Evolutionary conservation across 2,329 filamentous ascomycete species (phyloP).

Genomic region (Xylariales sp.): DNA sequence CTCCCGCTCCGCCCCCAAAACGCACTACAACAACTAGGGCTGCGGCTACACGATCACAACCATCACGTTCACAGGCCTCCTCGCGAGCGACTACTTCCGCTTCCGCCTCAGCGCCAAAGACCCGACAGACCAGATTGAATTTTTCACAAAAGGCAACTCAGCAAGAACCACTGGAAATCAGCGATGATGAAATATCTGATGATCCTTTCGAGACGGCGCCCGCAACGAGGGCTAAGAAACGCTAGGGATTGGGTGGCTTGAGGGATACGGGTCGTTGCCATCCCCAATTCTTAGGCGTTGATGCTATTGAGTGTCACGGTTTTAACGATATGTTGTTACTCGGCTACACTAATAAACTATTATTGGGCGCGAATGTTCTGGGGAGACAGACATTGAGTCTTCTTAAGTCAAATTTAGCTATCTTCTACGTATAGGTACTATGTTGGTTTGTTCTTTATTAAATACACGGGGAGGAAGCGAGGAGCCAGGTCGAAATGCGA

Average conservation of each 20-base stretch:
- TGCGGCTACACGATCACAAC: conserved; percentile 49
- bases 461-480: not conserved
- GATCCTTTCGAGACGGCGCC: conserved; percentile 69
- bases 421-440: not conserved
- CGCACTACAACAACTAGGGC: conserved; percentile 47
- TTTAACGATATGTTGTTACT: not conserved
- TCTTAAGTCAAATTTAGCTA: not conserved
- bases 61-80: conserved; percentile 48
- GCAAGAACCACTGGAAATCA: conserved; percentile 67
- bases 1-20: conserved; percentile 52
- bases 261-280: not conserved
- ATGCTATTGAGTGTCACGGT: not conserved
- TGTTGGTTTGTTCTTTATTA: not conserved
- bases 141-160: conserved; percentile 60
- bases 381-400: not conserved
- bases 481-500: not conserved
- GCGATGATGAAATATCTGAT: conserved; percentile 73
- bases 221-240: conserved; percentile 45
- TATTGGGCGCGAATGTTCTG: not conserved
- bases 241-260: conserved; percentile 24
- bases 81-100: conserved; percentile 48
- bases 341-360: not conserved
- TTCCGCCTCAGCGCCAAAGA: conserved; percentile 47
- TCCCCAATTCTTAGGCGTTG: not conserved
- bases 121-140: conserved; percentile 61